Evolutionary conservation across 2,329 filamentous ascomycete genomes (phyloP).

Genomic region (Periconia digitata): DNA sequence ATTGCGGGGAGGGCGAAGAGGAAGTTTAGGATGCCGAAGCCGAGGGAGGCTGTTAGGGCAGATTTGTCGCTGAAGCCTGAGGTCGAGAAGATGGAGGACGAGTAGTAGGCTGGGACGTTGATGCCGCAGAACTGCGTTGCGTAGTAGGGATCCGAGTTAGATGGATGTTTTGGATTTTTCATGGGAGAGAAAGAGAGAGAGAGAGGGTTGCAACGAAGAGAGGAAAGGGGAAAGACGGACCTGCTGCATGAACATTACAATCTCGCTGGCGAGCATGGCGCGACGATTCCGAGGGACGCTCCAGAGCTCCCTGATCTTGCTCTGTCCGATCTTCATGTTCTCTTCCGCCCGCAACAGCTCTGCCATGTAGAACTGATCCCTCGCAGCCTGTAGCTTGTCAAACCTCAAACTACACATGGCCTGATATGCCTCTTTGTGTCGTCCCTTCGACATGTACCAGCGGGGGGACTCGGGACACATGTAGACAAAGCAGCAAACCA

Average conservation of each 20-base stretch:
- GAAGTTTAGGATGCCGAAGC: conserved; percentile 30
- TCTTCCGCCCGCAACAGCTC: conserved; percentile 37
- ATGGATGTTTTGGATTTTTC: background rate
- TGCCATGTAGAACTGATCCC: conserved; percentile 55
- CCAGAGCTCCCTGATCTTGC: conserved; percentile 29
- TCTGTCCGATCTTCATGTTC: conserved; percentile 35
- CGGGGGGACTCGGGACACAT: conserved; percentile 26
- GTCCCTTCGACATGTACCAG: conserved; percentile 28
- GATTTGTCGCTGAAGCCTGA: conserved; percentile 22
- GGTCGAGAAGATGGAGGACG: conserved; percentile 63
- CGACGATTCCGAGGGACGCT: conserved; percentile 31
- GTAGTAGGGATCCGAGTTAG: no score
- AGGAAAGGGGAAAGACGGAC: conserved; percentile 7
- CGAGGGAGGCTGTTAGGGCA: conserved; percentile 29
- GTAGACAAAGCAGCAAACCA: conserved; percentile 29
- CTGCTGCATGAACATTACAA: conserved; percentile 40
- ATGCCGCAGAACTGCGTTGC: conserved; percentile 24
- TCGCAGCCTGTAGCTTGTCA: conserved; percentile 55
- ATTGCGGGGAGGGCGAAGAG: conserved; percentile 27
- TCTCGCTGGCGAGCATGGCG: conserved; percentile 27
- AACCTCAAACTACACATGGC: conserved; percentile 57
- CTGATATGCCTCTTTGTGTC: conserved; percentile 22
- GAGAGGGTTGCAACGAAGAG: no score
- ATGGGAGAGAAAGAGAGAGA: no score
- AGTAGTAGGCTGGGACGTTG: conserved; percentile 35